Evolutionary conservation across 208 protist species (phyloP).

Genomic region (Leishmania lainsoni): DNA sequence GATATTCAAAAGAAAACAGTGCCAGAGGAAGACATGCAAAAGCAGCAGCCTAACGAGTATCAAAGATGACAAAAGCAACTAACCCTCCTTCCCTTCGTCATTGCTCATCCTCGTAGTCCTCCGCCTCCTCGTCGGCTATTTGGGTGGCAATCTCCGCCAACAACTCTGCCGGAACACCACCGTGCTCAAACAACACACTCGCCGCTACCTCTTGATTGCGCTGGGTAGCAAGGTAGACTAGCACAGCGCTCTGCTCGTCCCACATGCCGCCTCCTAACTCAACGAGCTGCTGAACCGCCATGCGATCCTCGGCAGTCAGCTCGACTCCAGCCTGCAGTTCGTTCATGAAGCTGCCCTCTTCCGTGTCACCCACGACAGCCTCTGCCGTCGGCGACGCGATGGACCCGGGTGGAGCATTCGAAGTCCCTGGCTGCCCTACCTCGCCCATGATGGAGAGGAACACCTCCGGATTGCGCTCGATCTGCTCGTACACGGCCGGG

Average conservation of each 20-base stretch:
- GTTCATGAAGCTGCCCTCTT: constrained; percentile 22
- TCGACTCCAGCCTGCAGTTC: constrained; percentile 30
- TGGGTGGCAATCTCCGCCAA: constrained; percentile 34
- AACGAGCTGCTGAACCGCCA: constrained; percentile 66
- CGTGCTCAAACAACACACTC: constrained; percentile 76
- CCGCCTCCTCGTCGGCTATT: constrained; percentile 29
- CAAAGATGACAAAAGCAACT: background rate
- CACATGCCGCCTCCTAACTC: constrained; percentile 80
- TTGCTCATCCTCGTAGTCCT: constrained; percentile 31
- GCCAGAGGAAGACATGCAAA: background rate
- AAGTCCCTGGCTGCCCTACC: constrained; percentile 14
- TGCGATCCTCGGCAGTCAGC: constrained; percentile 52
- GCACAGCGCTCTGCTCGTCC: constrained; percentile 64
- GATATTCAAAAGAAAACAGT: background rate
- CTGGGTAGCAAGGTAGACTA: constrained; percentile 74
- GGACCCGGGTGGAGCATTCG: background rate
- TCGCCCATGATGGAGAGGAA: constrained; percentile 78
- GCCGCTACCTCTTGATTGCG: constrained; percentile 81
- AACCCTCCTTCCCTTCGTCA: background rate
- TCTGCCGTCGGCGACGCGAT: constrained; percentile 7
- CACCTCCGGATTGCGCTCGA: constrained; percentile 64
- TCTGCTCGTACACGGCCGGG: constrained; percentile 64
- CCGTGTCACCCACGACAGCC: background rate
- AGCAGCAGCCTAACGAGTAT: background rate
- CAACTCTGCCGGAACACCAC: constrained; percentile 57